Base-by-base conservation (phyloP, 768 basidiomycete species). In the Mycena haematopus region DNA sequence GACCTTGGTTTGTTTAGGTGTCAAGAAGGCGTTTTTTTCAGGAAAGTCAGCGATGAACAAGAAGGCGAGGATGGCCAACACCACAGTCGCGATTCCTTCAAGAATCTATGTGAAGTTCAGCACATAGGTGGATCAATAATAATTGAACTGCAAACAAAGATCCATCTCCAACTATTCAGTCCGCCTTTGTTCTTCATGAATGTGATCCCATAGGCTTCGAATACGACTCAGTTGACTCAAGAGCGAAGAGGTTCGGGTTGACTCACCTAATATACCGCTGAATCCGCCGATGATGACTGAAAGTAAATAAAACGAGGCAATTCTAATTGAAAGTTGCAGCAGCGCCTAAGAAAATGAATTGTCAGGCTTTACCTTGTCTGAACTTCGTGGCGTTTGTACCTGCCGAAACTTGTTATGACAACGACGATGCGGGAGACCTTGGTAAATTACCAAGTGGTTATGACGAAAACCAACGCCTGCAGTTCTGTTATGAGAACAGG, bases 141-240 rank as follows among this genome's bases (percentile, higher is more conserved):
- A 13, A 6, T 49, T 35, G 51, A 29, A 24, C 22, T 27, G 25
- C 42, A 49, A 19, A 78, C 62, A 63, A 79, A 77, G 29, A 79
- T 77, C 77, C 77, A 77, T 29, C 69, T 70, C 76, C 78, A 78
- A 19, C 76, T 76, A 33, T 70, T 66, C n/a, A 77, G 65, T 21
- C 68, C 72, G 24, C 44, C 42, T 29, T 55, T 55, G 54, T 40
- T 40, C 35, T 55, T 55, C 25, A 55, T n/a, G 42, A 55, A 55
- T n/a, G 54, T 55, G 29, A 55, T 44, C 27, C 38, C 54, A 55
- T 55, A 45, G 29, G 38, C 54, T 40, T 52, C 21, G 33, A 45
- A 31, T 31, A 31, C 15, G 29, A 25, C 1, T 45, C 29, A 50
- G 54, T 36, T n/a, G 42, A 25, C 8, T 54, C 44, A 1, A 38